Base-by-base conservation (phyloP, 306 rosid genomes). In the Quercus variabilis region DNA sequence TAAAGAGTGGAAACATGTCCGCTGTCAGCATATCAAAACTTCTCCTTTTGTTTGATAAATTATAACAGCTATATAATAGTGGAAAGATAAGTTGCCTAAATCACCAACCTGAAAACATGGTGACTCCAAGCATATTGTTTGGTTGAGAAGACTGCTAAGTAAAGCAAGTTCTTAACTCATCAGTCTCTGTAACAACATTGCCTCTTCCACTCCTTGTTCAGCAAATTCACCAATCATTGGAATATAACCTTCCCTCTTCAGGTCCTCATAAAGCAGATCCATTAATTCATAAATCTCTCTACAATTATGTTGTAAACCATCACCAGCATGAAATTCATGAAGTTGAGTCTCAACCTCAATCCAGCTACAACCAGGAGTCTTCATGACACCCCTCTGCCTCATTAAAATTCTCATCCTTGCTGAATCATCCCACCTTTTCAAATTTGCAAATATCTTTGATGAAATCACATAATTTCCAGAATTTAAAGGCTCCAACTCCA, bases 301-400 rank as follows among this genome's bases (percentile, higher is more conserved):
- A 52, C 91, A 84, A 57, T 81, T 71, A 30, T 71, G 81, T 30
- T 76, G 80, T 70, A 89, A 68, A 69, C 73, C 85, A 86, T 91
- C 97, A 15, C 97, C 92, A 14, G 97, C 90, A 31, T 70, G 97
- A 89, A 94, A 92, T 82, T 94, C 99, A 62, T 88, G 91, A 80
- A 90, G 84, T 75, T 88, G 90, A 73, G 85, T 85, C 55, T 80
- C 87, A 55, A 88, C 77, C 75, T 90, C 97, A 77, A 94, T 91
- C 99, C 99, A 94, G 84, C 99, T 94, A 75, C 97, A 92, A 74
- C 97, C 99, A 78, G 99, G 99, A 82, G 95, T 91, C 87, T 94
- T 92, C 46, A 57, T 83, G 74, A 94, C 90, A 82, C 97, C 99
- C 83, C 81, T 94, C 81, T 88, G 65, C 80, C 81, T 91, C 99